Conservation (phyloP, 257 asterid species). For the Nicotiana paniculata region DNA sequence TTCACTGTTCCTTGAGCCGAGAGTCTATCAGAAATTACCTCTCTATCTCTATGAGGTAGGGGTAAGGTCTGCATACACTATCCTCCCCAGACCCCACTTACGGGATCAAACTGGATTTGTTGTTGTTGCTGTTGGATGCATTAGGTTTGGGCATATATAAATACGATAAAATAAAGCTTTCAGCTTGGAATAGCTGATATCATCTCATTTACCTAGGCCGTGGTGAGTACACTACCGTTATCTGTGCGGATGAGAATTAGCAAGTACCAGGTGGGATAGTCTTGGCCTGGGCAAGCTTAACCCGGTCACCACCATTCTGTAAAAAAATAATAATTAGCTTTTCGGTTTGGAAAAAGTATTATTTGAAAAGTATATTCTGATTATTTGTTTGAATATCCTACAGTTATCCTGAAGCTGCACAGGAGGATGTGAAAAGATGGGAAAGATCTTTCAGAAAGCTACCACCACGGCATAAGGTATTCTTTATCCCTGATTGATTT, state of each 20-base stretch:
- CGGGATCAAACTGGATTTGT: too few relatives aligned
- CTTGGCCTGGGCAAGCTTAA: too few relatives aligned
- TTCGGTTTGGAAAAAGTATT: neutral
- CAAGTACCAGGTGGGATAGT: too few relatives aligned
- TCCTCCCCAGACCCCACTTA: too few relatives aligned
- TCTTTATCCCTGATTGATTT: neutral
- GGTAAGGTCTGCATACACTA: too few relatives aligned
- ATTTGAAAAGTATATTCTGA: neutral
- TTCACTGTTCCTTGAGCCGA: too few relatives aligned
- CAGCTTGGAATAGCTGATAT: neutral
- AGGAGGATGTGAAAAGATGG: slow-evolving; percentile 76
- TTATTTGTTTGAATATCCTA: slow-evolving; percentile 15
- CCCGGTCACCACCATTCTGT: too few relatives aligned
- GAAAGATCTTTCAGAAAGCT: slow-evolving; percentile 73
- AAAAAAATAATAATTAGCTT: neutral
- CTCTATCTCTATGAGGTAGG: too few relatives aligned
- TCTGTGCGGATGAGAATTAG: too few relatives aligned
- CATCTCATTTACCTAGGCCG: too few relatives aligned
- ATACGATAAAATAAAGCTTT: neutral
- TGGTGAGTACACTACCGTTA: too few relatives aligned
- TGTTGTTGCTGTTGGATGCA: neutral
- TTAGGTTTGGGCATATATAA: neutral
- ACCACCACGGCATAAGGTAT: slow-evolving; percentile 72
- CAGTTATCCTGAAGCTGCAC: slow-evolving; percentile 96
- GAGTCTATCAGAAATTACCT: too few relatives aligned